These are phyloP conservation scores for Actinidia chinensis DNA, from an alignment of 179 eudicot genomes.

Conservation along the genomic window DNA sequence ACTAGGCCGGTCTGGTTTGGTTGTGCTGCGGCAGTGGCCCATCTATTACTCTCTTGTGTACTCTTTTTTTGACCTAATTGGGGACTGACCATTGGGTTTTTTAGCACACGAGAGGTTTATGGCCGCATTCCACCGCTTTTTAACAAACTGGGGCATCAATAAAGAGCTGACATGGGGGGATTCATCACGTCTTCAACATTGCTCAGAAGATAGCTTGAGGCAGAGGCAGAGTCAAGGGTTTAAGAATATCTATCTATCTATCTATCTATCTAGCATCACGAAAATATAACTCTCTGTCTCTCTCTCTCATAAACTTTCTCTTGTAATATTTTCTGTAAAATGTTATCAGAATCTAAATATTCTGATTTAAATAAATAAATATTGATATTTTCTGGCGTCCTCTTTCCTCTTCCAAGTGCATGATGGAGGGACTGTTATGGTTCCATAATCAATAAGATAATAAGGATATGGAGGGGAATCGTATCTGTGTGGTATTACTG, in stretches of 20 bases:
- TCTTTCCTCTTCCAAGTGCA: too few relatives aligned
- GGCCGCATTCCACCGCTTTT: constrained; percentile 13
- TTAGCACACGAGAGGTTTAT: constrained; percentile 17
- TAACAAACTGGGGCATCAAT: neutral
- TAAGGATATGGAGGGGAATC: too few relatives aligned
- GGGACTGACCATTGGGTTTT: constrained; percentile 15
- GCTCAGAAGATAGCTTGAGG: constrained; percentile 8
- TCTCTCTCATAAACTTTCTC: too few relatives aligned
- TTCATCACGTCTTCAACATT: neutral
- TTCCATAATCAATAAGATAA: too few relatives aligned
- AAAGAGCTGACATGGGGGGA: neutral
- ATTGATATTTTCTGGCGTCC: too few relatives aligned
- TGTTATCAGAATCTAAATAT: too few relatives aligned
- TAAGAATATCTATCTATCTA: neutral
- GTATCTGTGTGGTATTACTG: neutral
- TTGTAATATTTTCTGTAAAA: too few relatives aligned
- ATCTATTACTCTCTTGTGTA: neutral
- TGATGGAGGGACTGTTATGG: too few relatives aligned
- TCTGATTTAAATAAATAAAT: too few relatives aligned
- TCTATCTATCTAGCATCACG: too few relatives aligned
- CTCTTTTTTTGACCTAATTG: constrained; percentile 22
- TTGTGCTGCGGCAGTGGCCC: neutral
- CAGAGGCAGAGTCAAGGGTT: neutral
- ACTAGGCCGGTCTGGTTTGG: neutral
- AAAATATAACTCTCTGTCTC: too few relatives aligned